These are phyloP conservation scores for Pichia nakasei DNA, from an alignment of 805 yeast genomes.

Conservation along the genomic window DNA sequence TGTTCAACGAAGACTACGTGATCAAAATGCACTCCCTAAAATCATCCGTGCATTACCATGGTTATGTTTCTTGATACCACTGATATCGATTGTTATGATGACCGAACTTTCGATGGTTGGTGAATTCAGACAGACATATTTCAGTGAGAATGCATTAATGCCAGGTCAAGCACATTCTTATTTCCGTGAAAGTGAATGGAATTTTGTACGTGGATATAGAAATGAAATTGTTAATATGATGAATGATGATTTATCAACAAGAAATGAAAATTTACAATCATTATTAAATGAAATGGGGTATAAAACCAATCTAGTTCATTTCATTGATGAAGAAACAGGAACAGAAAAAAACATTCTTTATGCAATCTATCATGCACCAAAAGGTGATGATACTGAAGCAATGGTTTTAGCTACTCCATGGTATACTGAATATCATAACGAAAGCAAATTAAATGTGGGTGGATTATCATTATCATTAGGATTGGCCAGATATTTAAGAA, in stretches of 20 bases:
- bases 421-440: slow-evolving; percentile 40
- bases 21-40: slow-evolving; percentile 39
- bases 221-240: slow-evolving; percentile 41
- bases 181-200: slow-evolving; percentile 93
- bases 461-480: slow-evolving; percentile 70
- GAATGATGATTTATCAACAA: slow-evolving; percentile 20
- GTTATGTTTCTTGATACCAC: slow-evolving; percentile 33
- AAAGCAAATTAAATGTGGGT: slow-evolving; percentile 60
- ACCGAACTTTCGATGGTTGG: slow-evolving; percentile 68
- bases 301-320: slow-evolving; percentile 41
- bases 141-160: slow-evolving; percentile 92
- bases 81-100: slow-evolving; percentile 51
- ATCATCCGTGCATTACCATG: slow-evolving; percentile 34
- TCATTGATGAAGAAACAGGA: slow-evolving; percentile 13
- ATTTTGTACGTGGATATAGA: slow-evolving; percentile 76
- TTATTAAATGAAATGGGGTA: slow-evolving; percentile 73
- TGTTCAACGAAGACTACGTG: slow-evolving; percentile 34
- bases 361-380: slow-evolving; percentile 81
- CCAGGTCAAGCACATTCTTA: slow-evolving; percentile 93
- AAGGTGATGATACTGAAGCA: slow-evolving; percentile 95
- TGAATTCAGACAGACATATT: slow-evolving; percentile 72
- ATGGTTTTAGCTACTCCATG: slow-evolving; percentile 89
- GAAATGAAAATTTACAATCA: slow-evolving; percentile 38
- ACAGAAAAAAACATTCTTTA: slow-evolving; percentile 35
- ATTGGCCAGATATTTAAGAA: slow-evolving; percentile 67